Evolutionary conservation across 768 basidiomycete species (phyloP), one percentile per base, ranked within the genome.

Genomic region (Pleurotus giganteus): DNA sequence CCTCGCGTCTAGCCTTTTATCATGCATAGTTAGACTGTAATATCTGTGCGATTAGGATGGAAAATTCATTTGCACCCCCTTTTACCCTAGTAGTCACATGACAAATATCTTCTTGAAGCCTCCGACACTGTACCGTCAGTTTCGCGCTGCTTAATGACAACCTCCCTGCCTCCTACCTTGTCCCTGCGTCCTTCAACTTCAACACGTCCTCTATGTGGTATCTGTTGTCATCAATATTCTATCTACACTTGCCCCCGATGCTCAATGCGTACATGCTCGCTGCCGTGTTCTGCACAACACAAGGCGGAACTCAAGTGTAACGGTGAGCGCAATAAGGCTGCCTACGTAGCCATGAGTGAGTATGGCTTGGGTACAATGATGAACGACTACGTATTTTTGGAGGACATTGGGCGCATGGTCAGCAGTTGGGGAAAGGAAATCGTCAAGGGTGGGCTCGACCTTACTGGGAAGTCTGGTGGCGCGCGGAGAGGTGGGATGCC

Each of bases 351-450:
- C 11, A 87, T 94, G 84, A 93, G 91, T 61, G 65, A 83, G 61
- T 96, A 93, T 63, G 81, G 83, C 4, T 92, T 89, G 82, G 91
- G 91, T 7, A 79, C 81, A 24, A 87, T 96, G 85, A 89, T 93
- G 85, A 81, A 86, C 61, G 94, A 97, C 70, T 97, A 94, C 67
- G 76, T 77, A 37, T 94, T 85, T 66, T 74, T 97, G 60, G 94
- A 97, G 70, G 89, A 92, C 15, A 69, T 93, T 27, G 84, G 89
- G 19, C 71, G 94, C 59, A 85, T 80, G 60, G 85, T 88, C n/a
- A 74, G 77, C 19, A 83, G 81, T 11, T 90, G 88, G 85, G 91
- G 88, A 0, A 67, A 72, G 61, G 82, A 91, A 63, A 88, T 91
- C 57, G 78, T 78, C 58, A 74, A 75, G 49, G 81, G 89, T 54